Percentiles rank a stretch among this genome's conserved stretches.
phyloP scores from a whole-genome alignment of 164 flowering plant species.

The Piper longum region DNA sequence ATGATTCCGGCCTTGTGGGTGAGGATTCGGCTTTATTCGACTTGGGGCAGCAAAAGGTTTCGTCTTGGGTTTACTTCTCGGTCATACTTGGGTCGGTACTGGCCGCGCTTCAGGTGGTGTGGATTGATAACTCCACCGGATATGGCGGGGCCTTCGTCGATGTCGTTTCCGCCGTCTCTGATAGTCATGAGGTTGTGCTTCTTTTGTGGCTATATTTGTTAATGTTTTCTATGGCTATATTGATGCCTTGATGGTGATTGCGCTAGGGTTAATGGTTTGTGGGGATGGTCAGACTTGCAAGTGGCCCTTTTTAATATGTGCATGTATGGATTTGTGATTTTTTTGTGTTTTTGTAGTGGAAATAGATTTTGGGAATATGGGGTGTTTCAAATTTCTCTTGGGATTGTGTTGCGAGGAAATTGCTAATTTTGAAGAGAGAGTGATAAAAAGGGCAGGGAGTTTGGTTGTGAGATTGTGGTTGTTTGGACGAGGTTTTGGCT shows the following conservation, averaged over 20 bases:
- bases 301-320: not conserved
- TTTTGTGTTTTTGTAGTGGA: not conserved
- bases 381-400: not conserved
- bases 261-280: not conserved
- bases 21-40: conserved; percentile 82
- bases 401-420: not conserved
- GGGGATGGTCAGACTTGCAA: not conserved
- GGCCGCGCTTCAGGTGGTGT: conserved; percentile 45
- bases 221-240: not conserved
- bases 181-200: conserved; percentile 60
- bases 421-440: too few species aligned
- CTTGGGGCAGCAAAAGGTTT: conserved; percentile 47
- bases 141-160: conserved; percentile 41
- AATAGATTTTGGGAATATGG: not conserved
- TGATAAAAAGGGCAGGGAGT: too few species aligned
- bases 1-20: conserved; percentile 21
- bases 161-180: conserved; percentile 41
- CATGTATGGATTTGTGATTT: not conserved
- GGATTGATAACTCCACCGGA: conserved; percentile 78
- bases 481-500: too few species aligned
- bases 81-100: conserved; percentile 62
- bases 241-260: not conserved
- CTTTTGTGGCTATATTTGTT: not conserved
- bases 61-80: conserved; percentile 76
- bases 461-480: too few species aligned